Evolutionary conservation across 176 grass and related monocot species (phyloP).

Genomic region (Bromus sterilis): DNA sequence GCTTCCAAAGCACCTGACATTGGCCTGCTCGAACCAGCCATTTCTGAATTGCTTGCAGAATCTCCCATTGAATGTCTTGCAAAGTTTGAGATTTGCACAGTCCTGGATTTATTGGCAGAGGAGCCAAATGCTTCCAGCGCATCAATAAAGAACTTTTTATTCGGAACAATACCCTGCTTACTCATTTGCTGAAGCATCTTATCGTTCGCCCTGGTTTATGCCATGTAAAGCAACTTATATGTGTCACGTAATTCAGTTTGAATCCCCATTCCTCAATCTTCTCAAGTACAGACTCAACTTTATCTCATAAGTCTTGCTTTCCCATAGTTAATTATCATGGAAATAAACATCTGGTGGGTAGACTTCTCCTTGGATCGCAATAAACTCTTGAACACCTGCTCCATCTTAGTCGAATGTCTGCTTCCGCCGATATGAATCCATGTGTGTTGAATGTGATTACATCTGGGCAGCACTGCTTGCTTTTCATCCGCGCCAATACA

Average conservation of each 20-base stretch:
- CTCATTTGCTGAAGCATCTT: conserved; percentile 73
- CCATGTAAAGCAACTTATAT: conserved; percentile 93
- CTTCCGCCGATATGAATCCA: conserved; percentile 73
- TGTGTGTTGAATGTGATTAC: conserved; percentile 90
- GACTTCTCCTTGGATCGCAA: conserved; percentile 69
- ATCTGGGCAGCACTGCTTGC: conserved; percentile 67
- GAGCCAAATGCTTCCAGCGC: conserved; percentile 72
- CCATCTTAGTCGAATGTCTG: conserved; percentile 91
- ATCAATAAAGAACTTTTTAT: conserved; percentile 82
- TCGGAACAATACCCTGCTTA: conserved; percentile 69
- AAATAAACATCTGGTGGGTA: conserved; percentile 79
- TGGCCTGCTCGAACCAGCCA: not conserved
- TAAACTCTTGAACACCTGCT: conserved; percentile 90
- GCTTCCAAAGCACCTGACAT: not conserved
- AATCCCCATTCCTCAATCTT: conserved; percentile 76
- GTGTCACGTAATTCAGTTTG: conserved; percentile 75
- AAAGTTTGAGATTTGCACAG: conserved; percentile 8
- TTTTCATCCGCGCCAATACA: conserved; percentile 69
- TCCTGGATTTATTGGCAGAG: conserved; percentile 29
- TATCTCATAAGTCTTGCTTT: conserved; percentile 81
- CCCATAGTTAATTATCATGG: conserved; percentile 91
- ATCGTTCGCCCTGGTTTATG: conserved; percentile 55
- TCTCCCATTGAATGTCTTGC: conserved; percentile 3
- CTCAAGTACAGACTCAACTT: conserved; percentile 50
- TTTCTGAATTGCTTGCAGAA: conserved; percentile 23